Conservation (phyloP, 139 green algal species). For the Spirogloea muscicola region DNA sequence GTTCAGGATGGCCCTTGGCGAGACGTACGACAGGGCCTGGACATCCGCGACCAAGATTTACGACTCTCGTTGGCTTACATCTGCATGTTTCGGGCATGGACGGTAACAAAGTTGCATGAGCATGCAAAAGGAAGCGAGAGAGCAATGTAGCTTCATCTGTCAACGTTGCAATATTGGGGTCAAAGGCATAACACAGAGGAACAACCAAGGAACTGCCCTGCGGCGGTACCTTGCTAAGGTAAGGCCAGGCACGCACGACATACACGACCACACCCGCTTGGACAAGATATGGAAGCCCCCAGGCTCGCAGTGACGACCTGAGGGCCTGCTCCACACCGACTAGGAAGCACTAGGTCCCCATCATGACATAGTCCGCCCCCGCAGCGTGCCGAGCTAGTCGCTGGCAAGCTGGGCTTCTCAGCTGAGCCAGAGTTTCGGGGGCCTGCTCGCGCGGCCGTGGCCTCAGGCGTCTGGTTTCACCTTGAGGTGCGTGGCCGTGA, state of each 20-base stretch:
- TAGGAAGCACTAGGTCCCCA: not conserved
- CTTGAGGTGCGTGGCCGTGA: constrained; percentile 49
- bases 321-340: constrained; percentile 32
- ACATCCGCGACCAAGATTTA: too few species aligned
- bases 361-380: not conserved
- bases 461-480: too few species aligned
- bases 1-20: constrained; percentile 63
- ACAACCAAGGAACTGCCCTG: not conserved
- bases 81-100: too few species aligned
- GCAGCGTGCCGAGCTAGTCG: not conserved
- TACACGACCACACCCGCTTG: constrained; percentile 55
- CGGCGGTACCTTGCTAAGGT: constrained; percentile 48
- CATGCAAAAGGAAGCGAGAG: constrained; percentile 2
- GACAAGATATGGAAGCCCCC: constrained; percentile 44
- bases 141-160: too few species aligned
- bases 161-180: not conserved
- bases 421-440: not conserved
- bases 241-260: constrained; percentile 37
- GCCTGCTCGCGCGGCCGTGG: too few species aligned
- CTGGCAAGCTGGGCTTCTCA: not conserved
- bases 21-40: constrained; percentile 60
- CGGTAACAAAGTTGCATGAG: not conserved
- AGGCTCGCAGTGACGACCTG: constrained; percentile 34
- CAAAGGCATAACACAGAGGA: too few species aligned
- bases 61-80: too few species aligned